These are phyloP conservation scores for Pseudogymnoascus sp. DNA, from an alignment of 2,329 filamentous ascomycete species.

Conservation along the genomic window DNA sequence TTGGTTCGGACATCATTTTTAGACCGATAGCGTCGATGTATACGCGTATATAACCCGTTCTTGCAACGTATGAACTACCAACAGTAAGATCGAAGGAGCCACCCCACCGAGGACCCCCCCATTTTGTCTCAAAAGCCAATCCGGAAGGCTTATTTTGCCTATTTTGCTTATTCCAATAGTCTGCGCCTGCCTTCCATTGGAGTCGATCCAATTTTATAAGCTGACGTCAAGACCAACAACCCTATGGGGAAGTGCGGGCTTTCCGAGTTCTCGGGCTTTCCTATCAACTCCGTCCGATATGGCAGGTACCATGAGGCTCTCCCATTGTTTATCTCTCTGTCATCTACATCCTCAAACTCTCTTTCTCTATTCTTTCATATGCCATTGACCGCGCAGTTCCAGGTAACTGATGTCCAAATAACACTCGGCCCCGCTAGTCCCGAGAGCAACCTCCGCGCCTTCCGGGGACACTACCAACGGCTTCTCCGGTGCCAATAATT, in stretches of 20 bases:
- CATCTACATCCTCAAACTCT: background rate
- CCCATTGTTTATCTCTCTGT: background rate
- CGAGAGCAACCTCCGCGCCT: background rate
- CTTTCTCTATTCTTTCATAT: background rate
- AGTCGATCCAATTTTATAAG: background rate
- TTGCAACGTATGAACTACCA: background rate
- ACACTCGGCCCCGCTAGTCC: background rate
- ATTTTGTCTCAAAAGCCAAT: background rate
- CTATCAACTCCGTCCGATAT: background rate
- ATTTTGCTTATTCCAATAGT: constrained; percentile 1
- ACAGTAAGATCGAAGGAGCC: background rate
- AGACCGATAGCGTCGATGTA: background rate
- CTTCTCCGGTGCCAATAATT: background rate
- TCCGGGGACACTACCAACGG: background rate
- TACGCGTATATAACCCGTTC: background rate
- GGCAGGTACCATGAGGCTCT: background rate
- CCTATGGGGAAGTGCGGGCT: background rate
- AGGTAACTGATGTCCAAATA: background rate
- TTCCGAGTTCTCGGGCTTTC: background rate
- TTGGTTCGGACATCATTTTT: background rate
- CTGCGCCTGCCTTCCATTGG: background rate
- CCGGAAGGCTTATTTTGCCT: background rate
- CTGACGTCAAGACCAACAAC: background rate
- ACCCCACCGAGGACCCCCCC: background rate
- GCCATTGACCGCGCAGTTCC: background rate